Conservation (phyloP, 1,284 basidiomycete genomes). For the Trichosporon ovoides region DNA sequence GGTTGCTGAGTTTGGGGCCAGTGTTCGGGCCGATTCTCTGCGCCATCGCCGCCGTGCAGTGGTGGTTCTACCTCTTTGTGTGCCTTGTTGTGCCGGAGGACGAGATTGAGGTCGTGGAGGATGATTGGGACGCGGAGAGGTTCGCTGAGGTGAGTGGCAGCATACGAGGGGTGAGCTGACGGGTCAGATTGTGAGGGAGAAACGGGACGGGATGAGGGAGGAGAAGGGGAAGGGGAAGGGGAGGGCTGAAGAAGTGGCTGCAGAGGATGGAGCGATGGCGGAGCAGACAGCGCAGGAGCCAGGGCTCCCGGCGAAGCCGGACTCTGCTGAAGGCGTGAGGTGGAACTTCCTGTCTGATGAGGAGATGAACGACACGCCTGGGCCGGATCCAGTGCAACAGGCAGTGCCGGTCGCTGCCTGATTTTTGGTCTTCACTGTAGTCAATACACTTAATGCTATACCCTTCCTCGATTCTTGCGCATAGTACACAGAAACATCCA, state of each 20-base stretch:
- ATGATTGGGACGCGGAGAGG: slow-evolving; percentile 21
- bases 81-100: slow-evolving; percentile 39
- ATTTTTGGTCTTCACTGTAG: background rate
- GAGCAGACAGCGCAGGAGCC: too few species aligned
- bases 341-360: too few species aligned
- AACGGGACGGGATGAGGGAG: background rate
- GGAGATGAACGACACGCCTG: background rate
- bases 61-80: slow-evolving; percentile 45
- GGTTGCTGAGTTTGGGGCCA: slow-evolving; percentile 53
- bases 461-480: too few species aligned
- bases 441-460: background rate
- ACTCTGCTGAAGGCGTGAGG: too few species aligned
- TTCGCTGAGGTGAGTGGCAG: slow-evolving; percentile 21
- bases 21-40: slow-evolving; percentile 51
- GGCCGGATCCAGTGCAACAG: background rate
- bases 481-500: slow-evolving; percentile 7
- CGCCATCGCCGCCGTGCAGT: slow-evolving; percentile 50
- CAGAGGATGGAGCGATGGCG: too few species aligned
- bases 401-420: background rate
- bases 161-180: background rate
- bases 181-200: background rate
- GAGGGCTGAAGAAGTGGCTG: too few species aligned
- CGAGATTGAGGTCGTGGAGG: slow-evolving; percentile 41
- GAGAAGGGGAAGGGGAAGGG: background rate
- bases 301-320: too few species aligned